Base-by-base conservation (phyloP, 306 rosid genomes). In the Ammopiptanthus mongolicus region DNA sequence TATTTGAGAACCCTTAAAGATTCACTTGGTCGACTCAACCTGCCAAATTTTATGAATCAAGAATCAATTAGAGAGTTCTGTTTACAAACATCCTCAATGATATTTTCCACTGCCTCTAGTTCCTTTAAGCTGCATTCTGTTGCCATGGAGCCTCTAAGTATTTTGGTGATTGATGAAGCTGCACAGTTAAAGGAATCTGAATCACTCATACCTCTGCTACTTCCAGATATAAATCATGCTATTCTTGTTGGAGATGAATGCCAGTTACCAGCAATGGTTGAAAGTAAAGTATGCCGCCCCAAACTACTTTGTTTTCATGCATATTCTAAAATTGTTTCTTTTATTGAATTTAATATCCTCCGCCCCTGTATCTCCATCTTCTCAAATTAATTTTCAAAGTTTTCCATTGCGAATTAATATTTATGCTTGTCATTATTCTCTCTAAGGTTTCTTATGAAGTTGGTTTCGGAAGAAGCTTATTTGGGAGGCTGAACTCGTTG, bases 121-220 rank as follows among this genome's bases (percentile, higher is more conserved):
- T 90, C 97, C 9, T 86, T 23, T 77, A 78, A 78, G 81, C 76
- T 92, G 18, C 88, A 85, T 58, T 73, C 78, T 8, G 78, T 84
- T 70, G 13, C 0, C 31, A 88, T 87, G 76, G 10, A 71, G 15
- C 91, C 96, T 5, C 73, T 87, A 11, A 41, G 70, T 5, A 13
- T 88, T 74, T 78, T 92, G 60, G 88, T 90, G 19, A 85, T 92
- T 72, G 97, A 92, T 55, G 97, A 92, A 87, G 97, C 96, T 41
- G 94, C 96, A 21, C 96, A 90, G 21, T 29, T 92, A 53, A 90
- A 78, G 67, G 97, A 90, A 81, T 90, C 96, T 7, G 97, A 92
- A 69, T 92, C 96, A 31, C 14, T 76, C 22, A 92, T 90, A 62
- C 90, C 96, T 50, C 65, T 92, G 11, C 96, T 77, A 48, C 87